Conservation (phyloP, 2,329 filamentous ascomycete species). For the Zasmidium angulare region DNA sequence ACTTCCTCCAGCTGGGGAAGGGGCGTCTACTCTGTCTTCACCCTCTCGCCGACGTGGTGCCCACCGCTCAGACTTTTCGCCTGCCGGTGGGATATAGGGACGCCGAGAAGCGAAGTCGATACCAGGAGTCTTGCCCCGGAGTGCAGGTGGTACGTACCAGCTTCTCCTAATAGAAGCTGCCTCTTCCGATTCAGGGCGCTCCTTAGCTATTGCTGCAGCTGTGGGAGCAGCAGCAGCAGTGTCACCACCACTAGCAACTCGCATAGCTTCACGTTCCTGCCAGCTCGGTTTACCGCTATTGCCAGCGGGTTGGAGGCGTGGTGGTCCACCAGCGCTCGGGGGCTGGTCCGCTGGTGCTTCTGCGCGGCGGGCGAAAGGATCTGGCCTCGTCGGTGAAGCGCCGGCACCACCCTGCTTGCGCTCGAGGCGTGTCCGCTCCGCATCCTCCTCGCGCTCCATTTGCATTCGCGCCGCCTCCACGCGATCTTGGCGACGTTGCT, state of each 20-base stretch:
- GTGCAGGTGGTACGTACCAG: conserved; percentile 49
- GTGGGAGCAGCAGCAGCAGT: conserved; percentile 33
- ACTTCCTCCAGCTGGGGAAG: conserved; percentile 14
- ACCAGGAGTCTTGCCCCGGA: conserved; percentile 37
- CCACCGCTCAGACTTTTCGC: conserved; percentile 27
- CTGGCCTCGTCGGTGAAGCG: conserved; percentile 20
- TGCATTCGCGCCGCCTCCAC: conserved; percentile 35
- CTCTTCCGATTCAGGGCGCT: conserved; percentile 40
- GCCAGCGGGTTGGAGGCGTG: conserved; percentile 58
- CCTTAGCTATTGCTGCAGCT: conserved; percentile 29
- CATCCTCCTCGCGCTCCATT: conserved; percentile 74
- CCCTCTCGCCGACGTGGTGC: conserved; percentile 16
- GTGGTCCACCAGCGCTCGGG: conserved; percentile 54
- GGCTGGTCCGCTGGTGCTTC: conserved; percentile 48
- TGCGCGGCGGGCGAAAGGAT: conserved; percentile 20
- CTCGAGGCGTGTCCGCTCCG: conserved; percentile 71
- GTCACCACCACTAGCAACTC: conserved; percentile 36
- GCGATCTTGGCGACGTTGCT: conserved; percentile 63
- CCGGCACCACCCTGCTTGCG: conserved; percentile 46
- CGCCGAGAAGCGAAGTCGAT: conserved; percentile 28
- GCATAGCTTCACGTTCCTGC: conserved; percentile 69
- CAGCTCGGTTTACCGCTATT: conserved; percentile 58
- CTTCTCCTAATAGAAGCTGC: conserved; percentile 37
- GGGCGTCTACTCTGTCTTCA: conserved; percentile 16
- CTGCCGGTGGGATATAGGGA: conserved; percentile 25